Conservation (phyloP, 1,139 yeast species). For the Candida glucosophila region DNA sequence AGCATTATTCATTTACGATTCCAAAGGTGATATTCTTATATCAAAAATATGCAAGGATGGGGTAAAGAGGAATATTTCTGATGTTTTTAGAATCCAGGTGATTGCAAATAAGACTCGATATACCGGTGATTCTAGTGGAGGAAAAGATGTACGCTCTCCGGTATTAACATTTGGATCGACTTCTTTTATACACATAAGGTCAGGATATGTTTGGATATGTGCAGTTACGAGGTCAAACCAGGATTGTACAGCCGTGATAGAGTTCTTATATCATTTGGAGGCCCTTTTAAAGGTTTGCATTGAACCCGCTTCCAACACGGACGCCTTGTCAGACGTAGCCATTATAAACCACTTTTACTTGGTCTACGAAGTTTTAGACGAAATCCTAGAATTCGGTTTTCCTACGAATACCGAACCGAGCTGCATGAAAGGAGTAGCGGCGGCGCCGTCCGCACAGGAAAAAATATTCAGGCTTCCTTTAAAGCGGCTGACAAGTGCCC, state of each 20-base stretch:
- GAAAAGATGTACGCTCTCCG: slow-evolving; percentile 62
- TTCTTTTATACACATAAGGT: slow-evolving; percentile 72
- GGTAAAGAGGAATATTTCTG: slow-evolving; percentile 61
- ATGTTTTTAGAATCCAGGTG: slow-evolving; percentile 85
- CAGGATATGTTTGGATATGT: slow-evolving; percentile 68
- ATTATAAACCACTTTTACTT: slow-evolving; percentile 48
- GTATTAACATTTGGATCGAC: slow-evolving; percentile 88
- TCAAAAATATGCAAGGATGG: slow-evolving; percentile 69
- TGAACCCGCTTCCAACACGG: slow-evolving; percentile 5
- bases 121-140: slow-evolving; percentile 74
- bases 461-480: slow-evolving; percentile 20
- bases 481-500: slow-evolving; percentile 49
- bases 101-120: slow-evolving; percentile 34
- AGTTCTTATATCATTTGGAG: slow-evolving; percentile 61
- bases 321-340: slow-evolving; percentile 18
- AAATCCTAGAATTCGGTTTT: slow-evolving; percentile 72
- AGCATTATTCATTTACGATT: slow-evolving; percentile 69
- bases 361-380: slow-evolving; percentile 72
- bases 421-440: slow-evolving; percentile 25
- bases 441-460: slow-evolving; percentile 14
- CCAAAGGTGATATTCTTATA: slow-evolving; percentile 79
- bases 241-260: slow-evolving; percentile 74
- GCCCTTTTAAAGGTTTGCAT: slow-evolving; percentile 25
- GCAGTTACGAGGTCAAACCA: slow-evolving; percentile 85
- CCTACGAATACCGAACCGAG: slow-evolving; percentile 62